Evolutionary conservation across 2,329 filamentous ascomycete species (phyloP), one percentile per base, ranked within the genome.

Genomic region (Aaosphaeria arxii): DNA sequence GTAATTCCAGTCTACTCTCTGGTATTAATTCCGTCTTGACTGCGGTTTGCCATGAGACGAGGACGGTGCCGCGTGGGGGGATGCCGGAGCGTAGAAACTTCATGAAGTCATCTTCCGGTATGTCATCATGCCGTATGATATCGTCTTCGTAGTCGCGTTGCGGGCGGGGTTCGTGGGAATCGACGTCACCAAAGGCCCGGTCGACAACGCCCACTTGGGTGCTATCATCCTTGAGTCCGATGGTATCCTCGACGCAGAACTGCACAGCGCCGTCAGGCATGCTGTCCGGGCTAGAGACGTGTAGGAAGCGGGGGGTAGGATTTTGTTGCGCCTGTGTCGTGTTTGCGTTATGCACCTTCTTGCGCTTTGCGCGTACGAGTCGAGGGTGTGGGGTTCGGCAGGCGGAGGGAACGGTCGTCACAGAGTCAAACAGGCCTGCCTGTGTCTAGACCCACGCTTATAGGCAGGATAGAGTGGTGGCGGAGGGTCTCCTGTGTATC

Each of bases 31-130:
- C 68, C 2, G 71, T 67, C 45, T 58, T 63, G 42, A 67, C 64
- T 54, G 75, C 74, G 31, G 55, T 66, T 54, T 74, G 56, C 77
- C 77, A 73, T 59, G 69, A 67, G 7, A 83, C 72, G 29, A 79
- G 71, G 6, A 80, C 75, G 39, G 77, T 77, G 48, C 76, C 76
- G 44, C 71, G 71, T 3, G 80, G 77, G 0, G 80, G 80, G 54
- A 76, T 68, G 48, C 75, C 74, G 17, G 65, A 68, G 40, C 58
- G 63, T 55, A 74, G 56, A 52, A 77, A 77, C 29, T 63, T 59
- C 30, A 59, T 53, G 45, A 73, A 76, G 6, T 64, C 61, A 2
- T 51, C 53, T 5, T 36, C 44, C n/a, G 62, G 47, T 11, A 73
- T 52, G 57, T 69, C 52, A 46, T 53, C 24, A 47, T 70, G 61